Evolutionary conservation across 345 rosid genomes (phyloP), one percentile per base, ranked within the genome.

Genomic region (Lagerstroemia speciosa): DNA sequence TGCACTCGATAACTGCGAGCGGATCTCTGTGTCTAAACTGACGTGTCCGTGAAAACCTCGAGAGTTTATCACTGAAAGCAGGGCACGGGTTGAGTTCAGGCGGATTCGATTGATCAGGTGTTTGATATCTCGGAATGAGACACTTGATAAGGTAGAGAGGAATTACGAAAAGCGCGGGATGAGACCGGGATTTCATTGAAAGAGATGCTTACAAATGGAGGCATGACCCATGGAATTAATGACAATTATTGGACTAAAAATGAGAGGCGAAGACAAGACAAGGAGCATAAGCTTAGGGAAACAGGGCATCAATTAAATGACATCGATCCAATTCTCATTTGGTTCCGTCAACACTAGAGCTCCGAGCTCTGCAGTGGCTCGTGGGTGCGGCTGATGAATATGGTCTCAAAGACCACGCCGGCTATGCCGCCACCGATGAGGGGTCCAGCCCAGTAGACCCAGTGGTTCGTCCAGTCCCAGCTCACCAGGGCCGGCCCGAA

Each of bases 401-500:
- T 6, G 27, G 19, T 7, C 24, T 72, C 70, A 27, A 66, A 72
- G n/a, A 72, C 46, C 0, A 72, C 11, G 8, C 70, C 75, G 27
- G 75, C 75, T 7, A 72, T 24, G 17, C 70, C 75, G 41, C 72
- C 72, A 11, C 71, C 72, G 15, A 38, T 69, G 45, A 69, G 30
- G 19, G 72, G 65, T 24, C 72, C 72, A 12, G 53, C 72, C 72
- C 72, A 69, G 64, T 69, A 69, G 22, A 69, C 72, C 72, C 72
- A 69, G 27, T 69, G 72, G 53, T 69, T 58, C 48, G 50, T 69
- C 72, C 65, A 69, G 34, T 58, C 52, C 72, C 65, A 69, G 53
- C 72, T 58, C 34, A 69, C 72, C 26, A 69, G 62, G 20, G 65
- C 65, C 0, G 72, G 65, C 33, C 72, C 72, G 15, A 58, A 69